Evolutionary conservation across 2,329 filamentous ascomycete genomes (phyloP).

Genomic region (Emergomyces orientalis): DNA sequence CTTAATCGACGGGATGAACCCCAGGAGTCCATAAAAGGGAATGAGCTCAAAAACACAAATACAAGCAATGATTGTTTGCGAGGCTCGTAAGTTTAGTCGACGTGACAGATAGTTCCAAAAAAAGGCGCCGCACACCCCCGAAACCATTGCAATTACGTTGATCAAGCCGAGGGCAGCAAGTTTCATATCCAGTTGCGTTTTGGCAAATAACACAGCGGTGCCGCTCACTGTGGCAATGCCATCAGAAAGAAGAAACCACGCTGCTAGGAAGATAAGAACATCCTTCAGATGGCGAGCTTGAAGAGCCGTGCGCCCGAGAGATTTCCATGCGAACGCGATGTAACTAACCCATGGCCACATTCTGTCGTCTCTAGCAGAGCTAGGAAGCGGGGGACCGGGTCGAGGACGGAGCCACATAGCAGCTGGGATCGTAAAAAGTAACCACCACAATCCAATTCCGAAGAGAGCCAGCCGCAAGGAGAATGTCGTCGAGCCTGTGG

Average conservation of each 20-base stretch:
- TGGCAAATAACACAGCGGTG: slow-evolving; percentile 90
- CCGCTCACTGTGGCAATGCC: slow-evolving; percentile 90
- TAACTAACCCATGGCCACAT: slow-evolving; percentile 58
- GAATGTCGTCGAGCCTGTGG: slow-evolving; percentile 67
- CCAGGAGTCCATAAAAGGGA: slow-evolving; percentile 79
- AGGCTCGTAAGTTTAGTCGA: slow-evolving; percentile 59
- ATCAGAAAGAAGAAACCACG: slow-evolving; percentile 92
- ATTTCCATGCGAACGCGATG: slow-evolving; percentile 74
- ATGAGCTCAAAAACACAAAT: slow-evolving; percentile 87
- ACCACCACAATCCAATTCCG: slow-evolving; percentile 86
- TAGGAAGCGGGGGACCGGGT: slow-evolving; percentile 70
- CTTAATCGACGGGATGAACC: slow-evolving; percentile 73
- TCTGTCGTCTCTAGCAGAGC: slow-evolving; percentile 27
- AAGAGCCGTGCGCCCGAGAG: slow-evolving; percentile 68
- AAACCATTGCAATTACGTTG: slow-evolving; percentile 79
- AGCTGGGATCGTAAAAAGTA: slow-evolving; percentile 78
- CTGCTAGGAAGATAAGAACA: slow-evolving; percentile 73
- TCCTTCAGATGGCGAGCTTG: slow-evolving; percentile 67
- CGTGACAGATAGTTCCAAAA: slow-evolving; percentile 75
- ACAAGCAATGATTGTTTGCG: slow-evolving; percentile 86
- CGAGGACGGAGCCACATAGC: slow-evolving; percentile 79
- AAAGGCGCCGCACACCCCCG: slow-evolving; percentile 79
- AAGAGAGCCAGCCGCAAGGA: slow-evolving; percentile 80
- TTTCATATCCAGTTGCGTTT: slow-evolving; percentile 83
- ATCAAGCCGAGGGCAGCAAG: slow-evolving; percentile 83